Conservation (phyloP, 2,329 filamentous ascomycete genomes). For the Penicillium nordicum region DNA sequence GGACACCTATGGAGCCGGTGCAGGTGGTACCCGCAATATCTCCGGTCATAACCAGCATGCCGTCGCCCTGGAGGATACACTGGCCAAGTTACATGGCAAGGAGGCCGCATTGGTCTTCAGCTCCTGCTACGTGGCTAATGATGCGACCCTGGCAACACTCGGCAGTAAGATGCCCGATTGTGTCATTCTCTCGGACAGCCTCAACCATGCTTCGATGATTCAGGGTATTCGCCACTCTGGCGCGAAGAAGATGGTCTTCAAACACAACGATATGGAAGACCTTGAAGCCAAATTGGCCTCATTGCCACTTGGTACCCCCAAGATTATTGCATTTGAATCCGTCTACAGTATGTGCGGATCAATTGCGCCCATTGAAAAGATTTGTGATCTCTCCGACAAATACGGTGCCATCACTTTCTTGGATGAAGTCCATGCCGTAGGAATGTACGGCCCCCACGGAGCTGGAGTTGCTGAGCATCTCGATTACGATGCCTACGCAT, state of each 20-base stretch:
- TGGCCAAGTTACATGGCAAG: conserved; percentile 87
- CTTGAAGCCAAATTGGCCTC: conserved; percentile 89
- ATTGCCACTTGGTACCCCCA: conserved; percentile 78
- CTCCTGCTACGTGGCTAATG: conserved; percentile 97
- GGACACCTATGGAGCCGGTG: conserved; percentile 90
- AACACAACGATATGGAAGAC: conserved; percentile 94
- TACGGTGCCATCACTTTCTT: conserved; percentile 97
- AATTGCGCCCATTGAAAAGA: conserved; percentile 90
- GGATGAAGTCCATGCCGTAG: conserved; percentile 97
- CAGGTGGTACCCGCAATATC: conserved; percentile 94
- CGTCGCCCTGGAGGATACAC: conserved; percentile 72
- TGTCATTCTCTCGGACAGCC: conserved; percentile 93
- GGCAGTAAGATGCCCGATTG: conserved; percentile 95
- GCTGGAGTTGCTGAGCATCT: conserved; percentile 97
- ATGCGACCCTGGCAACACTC: conserved; percentile 93
- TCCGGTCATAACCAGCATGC: conserved; percentile 97
- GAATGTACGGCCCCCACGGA: conserved; percentile 96
- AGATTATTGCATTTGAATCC: conserved; percentile 98
- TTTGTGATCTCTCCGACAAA: conserved; percentile 94
- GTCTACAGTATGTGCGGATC: conserved; percentile 99
- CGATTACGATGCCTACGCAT: conserved; percentile 81
- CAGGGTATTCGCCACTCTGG: conserved; percentile 97
- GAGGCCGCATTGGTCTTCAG: conserved; percentile 92
- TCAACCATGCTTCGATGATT: conserved; percentile 99
- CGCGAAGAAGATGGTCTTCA: conserved; percentile 96